Base-by-base conservation (phyloP, 306 rosid species). In the Dryas octopetala region DNA sequence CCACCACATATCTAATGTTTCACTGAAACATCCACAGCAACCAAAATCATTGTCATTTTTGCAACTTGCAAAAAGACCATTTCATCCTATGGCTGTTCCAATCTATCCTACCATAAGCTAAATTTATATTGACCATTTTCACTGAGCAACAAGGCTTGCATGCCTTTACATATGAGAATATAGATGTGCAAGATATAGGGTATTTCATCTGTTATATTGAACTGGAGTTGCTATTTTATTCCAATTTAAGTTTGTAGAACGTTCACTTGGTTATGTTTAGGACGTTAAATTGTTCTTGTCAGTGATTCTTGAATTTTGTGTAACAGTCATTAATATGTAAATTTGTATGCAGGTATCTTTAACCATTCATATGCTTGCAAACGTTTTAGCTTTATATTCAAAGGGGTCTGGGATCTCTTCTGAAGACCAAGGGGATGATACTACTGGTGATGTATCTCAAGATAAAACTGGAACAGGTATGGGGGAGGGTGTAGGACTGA, bases 401-500 rank as follows among this genome's bases (percentile, higher is more conserved):
- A 80, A 83, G 65, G 98, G 97, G 58, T 90, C 87, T 88, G 96
- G 89, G n/a, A 66, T 76, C 64, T 77, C 90, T 52, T 54, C 78
- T 16, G 93, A 91, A 76, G 86, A 78, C 23, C 79, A 86, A n/a
- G 95, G 65, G 52, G 86, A 84, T 2, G 88, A 88, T 71, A 91
- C 74, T 60, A 52, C 78, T 43, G 76, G 14, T 55, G 81, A 87
- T 68, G 32, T 73, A n/a, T 72, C 86, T 67, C 85, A 89, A 78
- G 96, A 88, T 59, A 89, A 80, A 61, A 80, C 69, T 74, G 98
- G 97, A 71, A 93, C 91, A 6, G 98, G 97, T 61, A 89, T 93
- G 95, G 97, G 95, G 32, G 98, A 91, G 73, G 98, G 98, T 75
- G 84, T 76, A 3, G 98, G 98, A 73, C 17, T 74, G 79, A 89